These are phyloP conservation scores for Pilasporangium apinafurcum DNA, from an alignment of 352 stramenopile species.

Conservation along the genomic window DNA sequence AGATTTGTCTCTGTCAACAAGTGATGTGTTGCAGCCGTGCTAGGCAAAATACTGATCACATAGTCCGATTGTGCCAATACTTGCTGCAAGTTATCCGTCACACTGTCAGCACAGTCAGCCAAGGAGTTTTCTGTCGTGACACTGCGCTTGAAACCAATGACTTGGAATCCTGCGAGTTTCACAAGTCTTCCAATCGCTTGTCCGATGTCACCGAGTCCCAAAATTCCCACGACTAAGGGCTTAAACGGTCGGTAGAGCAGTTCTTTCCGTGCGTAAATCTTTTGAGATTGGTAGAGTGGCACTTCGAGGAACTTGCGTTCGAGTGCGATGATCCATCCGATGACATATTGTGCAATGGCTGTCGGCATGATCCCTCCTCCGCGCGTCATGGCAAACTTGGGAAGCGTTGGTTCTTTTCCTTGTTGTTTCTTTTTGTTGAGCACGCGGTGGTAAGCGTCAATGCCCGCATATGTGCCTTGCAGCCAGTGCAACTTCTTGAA, in stretches of 20 bases:
- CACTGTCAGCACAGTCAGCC: conserved; percentile 14
- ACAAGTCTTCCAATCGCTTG: conserved; percentile 46
- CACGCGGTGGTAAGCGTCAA: conserved; percentile 41
- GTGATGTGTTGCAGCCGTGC: conserved; percentile 59
- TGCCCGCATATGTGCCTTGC: conserved; percentile 58
- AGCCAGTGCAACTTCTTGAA: conserved; percentile 44
- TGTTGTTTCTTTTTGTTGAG: conserved; percentile 3
- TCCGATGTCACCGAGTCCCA: conserved; percentile 60
- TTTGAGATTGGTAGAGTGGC: conserved; percentile 22
- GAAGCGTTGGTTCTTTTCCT: too few relatives aligned
- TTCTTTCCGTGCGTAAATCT: conserved; percentile 22
- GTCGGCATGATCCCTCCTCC: conserved; percentile 47
- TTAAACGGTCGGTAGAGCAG: conserved; percentile 40
- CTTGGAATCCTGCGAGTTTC: conserved; percentile 42
- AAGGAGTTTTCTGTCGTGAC: too few relatives aligned
- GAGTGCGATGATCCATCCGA: conserved; percentile 59
- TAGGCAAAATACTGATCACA: conserved; percentile 80
- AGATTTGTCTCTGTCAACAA: conserved; percentile 51
- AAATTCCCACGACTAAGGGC: conserved; percentile 42
- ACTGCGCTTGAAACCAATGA: conserved; percentile 64
- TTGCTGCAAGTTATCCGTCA: conserved; percentile 40
- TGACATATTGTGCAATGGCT: conserved; percentile 62
- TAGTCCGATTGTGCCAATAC: conserved; percentile 57
- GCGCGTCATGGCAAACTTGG: conserved; percentile 41
- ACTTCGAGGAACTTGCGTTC: conserved; percentile 60